Evolutionary conservation across 2,329 filamentous ascomycete genomes (phyloP).

Genomic region (Penicillium digitatum): DNA sequence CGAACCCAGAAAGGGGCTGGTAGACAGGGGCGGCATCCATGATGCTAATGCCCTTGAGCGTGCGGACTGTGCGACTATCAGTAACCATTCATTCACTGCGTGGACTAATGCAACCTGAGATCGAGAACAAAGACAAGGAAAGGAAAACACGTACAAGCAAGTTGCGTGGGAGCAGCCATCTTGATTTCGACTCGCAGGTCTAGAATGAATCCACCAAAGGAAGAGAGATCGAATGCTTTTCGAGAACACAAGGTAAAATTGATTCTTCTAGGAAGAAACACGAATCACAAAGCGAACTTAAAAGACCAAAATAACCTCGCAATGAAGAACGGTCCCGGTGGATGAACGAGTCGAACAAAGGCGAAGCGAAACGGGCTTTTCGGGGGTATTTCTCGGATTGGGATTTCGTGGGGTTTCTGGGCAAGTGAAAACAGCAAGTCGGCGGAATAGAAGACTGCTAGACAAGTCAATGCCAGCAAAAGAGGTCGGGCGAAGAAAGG

Average conservation of each 20-base stretch:
- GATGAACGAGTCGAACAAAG: conserved; percentile 8
- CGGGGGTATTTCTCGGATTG: conserved; percentile 6
- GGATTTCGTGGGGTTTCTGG: conserved; percentile 1
- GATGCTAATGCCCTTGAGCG: conserved; percentile 92
- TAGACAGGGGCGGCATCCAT: conserved; percentile 89
- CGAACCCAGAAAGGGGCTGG: conserved; percentile 75
- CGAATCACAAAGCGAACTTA: conserved; percentile 1
- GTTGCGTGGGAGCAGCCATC: conserved; percentile 89
- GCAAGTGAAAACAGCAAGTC: conserved; percentile 5
- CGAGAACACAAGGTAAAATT: conserved; percentile 1
- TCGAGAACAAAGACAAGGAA: not conserved
- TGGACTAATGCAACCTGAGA: not conserved
- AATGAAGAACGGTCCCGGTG: not conserved
- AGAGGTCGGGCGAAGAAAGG: conserved; percentile 31
- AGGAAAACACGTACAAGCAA: conserved; percentile 63
- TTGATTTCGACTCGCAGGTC: conserved; percentile 19
- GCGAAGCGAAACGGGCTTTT: conserved; percentile 4
- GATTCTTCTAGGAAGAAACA: not conserved
- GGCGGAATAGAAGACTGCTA: conserved; percentile 32
- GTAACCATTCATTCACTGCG: conserved; percentile 14
- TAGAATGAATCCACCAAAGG: conserved; percentile 10
- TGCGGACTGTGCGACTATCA: conserved; percentile 61
- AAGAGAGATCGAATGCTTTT: conserved; percentile 11
- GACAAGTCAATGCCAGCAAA: conserved; percentile 52
- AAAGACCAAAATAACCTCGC: conserved; percentile 5